phyloP scores from a whole-genome alignment of 805 yeast species.

The Candida tammaniensis region DNA sequence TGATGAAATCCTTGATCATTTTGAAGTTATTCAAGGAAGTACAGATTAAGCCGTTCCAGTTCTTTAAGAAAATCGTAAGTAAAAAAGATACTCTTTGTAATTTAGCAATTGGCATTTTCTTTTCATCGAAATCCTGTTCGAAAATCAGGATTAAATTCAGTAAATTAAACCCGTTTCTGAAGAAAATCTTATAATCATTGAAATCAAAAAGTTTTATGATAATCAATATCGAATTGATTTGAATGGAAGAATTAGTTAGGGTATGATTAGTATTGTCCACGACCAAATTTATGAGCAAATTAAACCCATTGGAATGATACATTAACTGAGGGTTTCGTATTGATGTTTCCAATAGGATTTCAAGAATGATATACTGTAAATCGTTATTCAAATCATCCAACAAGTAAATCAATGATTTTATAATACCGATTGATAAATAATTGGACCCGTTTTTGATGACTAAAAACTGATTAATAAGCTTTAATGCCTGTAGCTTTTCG shows the following conservation, averaged over 20 bases:
- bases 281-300: slow-evolving; percentile 41
- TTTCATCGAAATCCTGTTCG: slow-evolving; percentile 50
- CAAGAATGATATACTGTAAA: slow-evolving; percentile 37
- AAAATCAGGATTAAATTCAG: slow-evolving; percentile 61
- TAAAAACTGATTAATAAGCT: slow-evolving; percentile 61
- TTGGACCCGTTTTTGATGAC: slow-evolving; percentile 50
- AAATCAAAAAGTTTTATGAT: slow-evolving; percentile 55
- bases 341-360: slow-evolving; percentile 37
- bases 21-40: slow-evolving; percentile 55
- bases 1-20: slow-evolving; percentile 55
- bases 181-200: slow-evolving; percentile 49
- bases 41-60: slow-evolving; percentile 74
- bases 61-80: slow-evolving; percentile 58
- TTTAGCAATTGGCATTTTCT: slow-evolving; percentile 33
- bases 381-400: slow-evolving; percentile 30
- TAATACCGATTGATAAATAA: slow-evolving; percentile 58
- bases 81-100: slow-evolving; percentile 61
- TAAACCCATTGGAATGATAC: slow-evolving; percentile 54
- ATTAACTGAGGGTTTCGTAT: slow-evolving; percentile 40
- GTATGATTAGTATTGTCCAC: slow-evolving; percentile 38
- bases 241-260: slow-evolving; percentile 41
- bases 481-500: slow-evolving; percentile 78
- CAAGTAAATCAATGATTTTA: slow-evolving; percentile 62
- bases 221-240: slow-evolving; percentile 22
- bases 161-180: slow-evolving; percentile 63